A percentile compares a stretch with the other conserved stretches of the same genome.
Evolutionary conservation across 1,284 basidiomycete species (phyloP).

Genomic region (Microbotryum lychnidis-dioicae): DNA sequence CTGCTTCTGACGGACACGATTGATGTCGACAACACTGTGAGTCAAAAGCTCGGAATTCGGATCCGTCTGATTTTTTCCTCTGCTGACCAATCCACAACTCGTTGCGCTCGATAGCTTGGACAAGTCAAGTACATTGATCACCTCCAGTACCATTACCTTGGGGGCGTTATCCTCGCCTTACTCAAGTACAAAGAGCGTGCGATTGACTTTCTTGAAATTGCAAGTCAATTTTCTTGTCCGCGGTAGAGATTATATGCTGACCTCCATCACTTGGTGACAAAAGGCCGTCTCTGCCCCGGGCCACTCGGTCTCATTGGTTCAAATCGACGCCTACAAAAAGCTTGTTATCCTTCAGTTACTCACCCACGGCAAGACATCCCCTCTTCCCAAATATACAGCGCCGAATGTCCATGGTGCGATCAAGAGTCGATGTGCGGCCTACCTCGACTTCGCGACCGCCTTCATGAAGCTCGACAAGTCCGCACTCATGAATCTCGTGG

Average conservation of each 20-base stretch:
- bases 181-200: constrained; percentile 58
- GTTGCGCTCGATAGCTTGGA: constrained; percentile 23
- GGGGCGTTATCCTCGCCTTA: constrained; percentile 55
- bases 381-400: constrained; percentile 61
- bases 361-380: constrained; percentile 56
- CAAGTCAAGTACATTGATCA: constrained; percentile 60
- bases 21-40: constrained; percentile 28
- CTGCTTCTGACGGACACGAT: constrained; percentile 17
- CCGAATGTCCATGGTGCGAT: constrained; percentile 51
- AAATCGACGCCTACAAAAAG: constrained; percentile 78
- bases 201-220: constrained; percentile 65
- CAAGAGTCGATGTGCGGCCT: constrained; percentile 49
- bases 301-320: constrained; percentile 56
- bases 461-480: constrained; percentile 51
- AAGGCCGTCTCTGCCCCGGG: constrained; percentile 59
- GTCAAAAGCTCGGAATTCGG: background rate
- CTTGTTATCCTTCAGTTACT: constrained; percentile 65
- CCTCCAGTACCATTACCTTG: constrained; percentile 65
- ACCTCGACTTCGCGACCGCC: constrained; percentile 53
- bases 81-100: background rate
- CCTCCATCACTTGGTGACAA: background rate
- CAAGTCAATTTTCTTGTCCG: constrained; percentile 12
- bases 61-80: background rate
- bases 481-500: constrained; percentile 45
- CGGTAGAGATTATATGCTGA: background rate